Evolutionary conservation across 495 filamentous ascomycete species (phyloP).

Genomic region (Thermothielavioides terrestris): DNA sequence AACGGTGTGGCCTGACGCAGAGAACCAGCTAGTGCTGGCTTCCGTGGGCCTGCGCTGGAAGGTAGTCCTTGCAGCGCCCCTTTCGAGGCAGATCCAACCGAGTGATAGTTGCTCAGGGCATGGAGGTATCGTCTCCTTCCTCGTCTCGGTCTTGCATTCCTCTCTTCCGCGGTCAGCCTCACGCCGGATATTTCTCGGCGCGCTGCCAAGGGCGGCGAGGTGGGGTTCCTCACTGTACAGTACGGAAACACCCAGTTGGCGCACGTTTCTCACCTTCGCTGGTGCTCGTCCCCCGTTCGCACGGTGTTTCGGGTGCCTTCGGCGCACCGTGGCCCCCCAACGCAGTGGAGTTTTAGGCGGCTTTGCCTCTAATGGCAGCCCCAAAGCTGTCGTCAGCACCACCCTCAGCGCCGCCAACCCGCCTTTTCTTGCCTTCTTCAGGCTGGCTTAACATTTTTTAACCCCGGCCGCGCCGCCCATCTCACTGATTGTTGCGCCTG

Average conservation of each 20-base stretch:
- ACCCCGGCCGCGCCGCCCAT: constrained; percentile 5
- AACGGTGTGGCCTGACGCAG: neutral
- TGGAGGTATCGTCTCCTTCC: neutral
- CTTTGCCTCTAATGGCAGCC: constrained; percentile 3
- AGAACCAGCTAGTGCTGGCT: neutral
- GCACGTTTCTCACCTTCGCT: neutral
- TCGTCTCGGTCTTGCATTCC: neutral
- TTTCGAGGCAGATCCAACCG: neutral
- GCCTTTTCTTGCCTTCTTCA: constrained; percentile 5
- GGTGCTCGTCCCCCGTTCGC: neutral
- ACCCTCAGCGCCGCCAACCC: constrained; percentile 5
- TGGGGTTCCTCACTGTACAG: neutral
- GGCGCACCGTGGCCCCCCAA: neutral
- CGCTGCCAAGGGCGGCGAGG: constrained; percentile 1
- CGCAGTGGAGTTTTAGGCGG: constrained; percentile 8
- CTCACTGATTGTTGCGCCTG: no score
- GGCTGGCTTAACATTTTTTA: constrained; percentile 25
- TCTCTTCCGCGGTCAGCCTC: neutral
- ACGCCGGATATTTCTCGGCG: constrained; percentile 3
- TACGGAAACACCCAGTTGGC: neutral
- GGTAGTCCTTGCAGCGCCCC: neutral
- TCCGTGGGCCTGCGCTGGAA: neutral
- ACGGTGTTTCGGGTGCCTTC: constrained; percentile 6
- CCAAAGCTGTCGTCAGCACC: constrained; percentile 7
- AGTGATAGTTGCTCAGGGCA: neutral